Conservation (phyloP, 805 yeast species). For the Yarrowia sp. region DNA sequence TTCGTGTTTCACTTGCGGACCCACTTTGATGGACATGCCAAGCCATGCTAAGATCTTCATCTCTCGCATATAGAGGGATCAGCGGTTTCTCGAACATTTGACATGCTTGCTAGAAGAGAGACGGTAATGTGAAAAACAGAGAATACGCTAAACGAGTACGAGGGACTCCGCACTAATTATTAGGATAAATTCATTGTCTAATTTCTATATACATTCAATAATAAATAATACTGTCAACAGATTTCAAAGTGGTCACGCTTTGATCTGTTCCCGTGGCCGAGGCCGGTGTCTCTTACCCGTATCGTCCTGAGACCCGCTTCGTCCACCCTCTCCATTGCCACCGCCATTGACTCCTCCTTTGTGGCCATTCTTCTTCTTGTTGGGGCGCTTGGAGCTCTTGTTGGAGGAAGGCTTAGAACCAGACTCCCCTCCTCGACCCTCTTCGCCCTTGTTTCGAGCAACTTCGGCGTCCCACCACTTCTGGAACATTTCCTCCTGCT, state of each 20-base stretch:
- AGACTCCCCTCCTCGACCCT: background rate
- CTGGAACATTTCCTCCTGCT: constrained; percentile 83
- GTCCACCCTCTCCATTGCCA: background rate
- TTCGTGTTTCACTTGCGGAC: constrained; percentile 12
- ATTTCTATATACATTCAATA: constrained; percentile 22
- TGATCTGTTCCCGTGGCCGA: constrained; percentile 22
- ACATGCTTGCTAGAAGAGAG: too few species aligned
- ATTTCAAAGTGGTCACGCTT: background rate
- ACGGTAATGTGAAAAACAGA: too few species aligned
- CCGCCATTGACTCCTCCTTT: background rate
- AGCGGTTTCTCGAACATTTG: background rate
- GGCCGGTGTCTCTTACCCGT: constrained; percentile 6
- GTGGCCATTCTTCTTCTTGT: constrained; percentile 13
- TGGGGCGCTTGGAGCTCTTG: background rate
- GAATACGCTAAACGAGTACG: too few species aligned
- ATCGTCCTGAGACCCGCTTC: constrained; percentile 6
- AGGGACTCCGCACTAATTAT: too few species aligned
- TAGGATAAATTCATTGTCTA: background rate
- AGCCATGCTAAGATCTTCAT: background rate
- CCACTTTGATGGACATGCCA: background rate
- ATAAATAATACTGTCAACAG: background rate
- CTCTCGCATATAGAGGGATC: background rate
- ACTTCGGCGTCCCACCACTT: constrained; percentile 85
- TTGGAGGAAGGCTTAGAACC: too few species aligned
- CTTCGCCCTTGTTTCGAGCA: constrained; percentile 23